Evolutionary conservation across 148 eudicot genomes (phyloP), one percentile per base, ranked within the genome.

Genomic region (Rhododendron henanense): DNA sequence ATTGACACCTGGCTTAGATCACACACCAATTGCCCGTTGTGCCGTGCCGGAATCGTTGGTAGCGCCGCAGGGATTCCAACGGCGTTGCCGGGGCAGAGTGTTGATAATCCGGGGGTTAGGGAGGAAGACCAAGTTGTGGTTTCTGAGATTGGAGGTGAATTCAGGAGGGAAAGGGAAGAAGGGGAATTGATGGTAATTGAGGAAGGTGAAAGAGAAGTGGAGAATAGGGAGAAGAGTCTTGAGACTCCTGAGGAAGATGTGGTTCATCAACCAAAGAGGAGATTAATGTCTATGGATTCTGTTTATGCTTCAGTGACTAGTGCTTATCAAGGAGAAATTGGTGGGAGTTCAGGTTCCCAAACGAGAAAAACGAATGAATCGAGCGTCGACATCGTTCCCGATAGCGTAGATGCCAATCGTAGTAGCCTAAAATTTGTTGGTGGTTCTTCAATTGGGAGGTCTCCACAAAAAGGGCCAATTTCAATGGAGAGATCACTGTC

Each of bases 1-100:
- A 92, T 94, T 77, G 98, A 95, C 80, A 93, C 98, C 11, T 93
- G 98, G 98, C 95, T 95, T 21, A 82, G 85, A 48, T 93, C 98
- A 0, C 98, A 93, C 85, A 94, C 92, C 21, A 95, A 92, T 79
- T 95, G 98, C 77, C 98, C 98, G 1, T 45, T 94, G 80, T 95
- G 98, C 81, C 92, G 98, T 47, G 94, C 95, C 25, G 91, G 90
- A 8, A 90, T 92, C 18, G 84, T 89, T 19, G 79, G 15, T 13
- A 78, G 14, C 25, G 2, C 77, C 1, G n/a, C 53, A 6, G 33
- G 7, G 7, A 45, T 55, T 74, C 84, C 85, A 0, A 0, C 41
- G 37, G 44, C 48, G n/a, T 80, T 37, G 48, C 83, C 55, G 5
- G 53, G 13, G 61, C 18, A 4, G 69, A 69, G 23, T 50, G 51